Conservation (phyloP, 768 basidiomycete genomes). For the Trichaptum fuscoviolaceum region DNA sequence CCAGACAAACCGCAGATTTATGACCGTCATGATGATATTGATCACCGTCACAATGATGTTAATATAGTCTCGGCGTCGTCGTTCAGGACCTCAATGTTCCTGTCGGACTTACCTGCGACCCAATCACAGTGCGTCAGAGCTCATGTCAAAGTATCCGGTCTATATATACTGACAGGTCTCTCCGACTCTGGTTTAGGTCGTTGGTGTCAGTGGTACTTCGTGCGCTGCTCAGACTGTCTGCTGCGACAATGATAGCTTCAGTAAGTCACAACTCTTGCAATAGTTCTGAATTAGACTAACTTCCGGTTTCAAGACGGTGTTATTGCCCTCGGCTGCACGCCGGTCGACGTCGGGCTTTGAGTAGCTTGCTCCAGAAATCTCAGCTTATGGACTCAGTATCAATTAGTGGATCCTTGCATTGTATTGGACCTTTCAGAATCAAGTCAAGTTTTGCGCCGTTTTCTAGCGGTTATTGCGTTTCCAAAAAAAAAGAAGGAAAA, state of each 20-base stretch:
- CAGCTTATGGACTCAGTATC: no score
- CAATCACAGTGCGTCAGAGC: conserved; percentile 12
- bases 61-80: conserved; percentile 10
- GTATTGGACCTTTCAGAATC: no score
- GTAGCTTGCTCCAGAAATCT: no score
- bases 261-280: background rate
- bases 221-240: conserved; percentile 14
- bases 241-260: conserved; percentile 15
- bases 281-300: background rate
- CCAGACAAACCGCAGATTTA: no score
- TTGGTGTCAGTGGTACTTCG: conserved; percentile 13
- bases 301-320: conserved; percentile 24
- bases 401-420: no score
- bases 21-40: no score
- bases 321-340: conserved; percentile 32
- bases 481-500: no score
- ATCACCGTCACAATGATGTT: no score
- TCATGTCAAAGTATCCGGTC: background rate
- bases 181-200: background rate
- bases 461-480: no score
- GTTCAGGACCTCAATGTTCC: conserved; percentile 13
- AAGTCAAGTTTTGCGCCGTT: no score
- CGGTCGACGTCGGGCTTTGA: conserved; percentile 26
- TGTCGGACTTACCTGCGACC: conserved; percentile 16
- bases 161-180: background rate